Evolutionary conservation across 2,329 filamentous ascomycete species (phyloP).

Genomic region (Trichoderma sp.): DNA sequence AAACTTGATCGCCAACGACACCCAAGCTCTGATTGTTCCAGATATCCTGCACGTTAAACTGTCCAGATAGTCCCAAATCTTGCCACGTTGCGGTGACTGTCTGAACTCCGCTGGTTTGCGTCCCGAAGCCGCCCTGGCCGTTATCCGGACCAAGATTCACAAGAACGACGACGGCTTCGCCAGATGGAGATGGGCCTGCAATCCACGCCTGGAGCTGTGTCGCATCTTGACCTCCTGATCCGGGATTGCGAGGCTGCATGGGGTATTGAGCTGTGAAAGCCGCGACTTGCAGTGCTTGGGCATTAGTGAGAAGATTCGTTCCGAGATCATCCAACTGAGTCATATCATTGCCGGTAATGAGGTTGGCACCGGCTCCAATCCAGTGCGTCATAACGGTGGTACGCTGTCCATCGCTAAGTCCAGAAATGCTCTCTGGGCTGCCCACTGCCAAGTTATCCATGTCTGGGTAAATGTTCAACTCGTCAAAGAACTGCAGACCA

Average conservation of each 20-base stretch:
- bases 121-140: slow-evolving; percentile 23
- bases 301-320: slow-evolving; percentile 20
- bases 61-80: slow-evolving; percentile 19
- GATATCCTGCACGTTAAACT: slow-evolving; percentile 19
- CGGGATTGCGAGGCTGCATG: slow-evolving; percentile 23
- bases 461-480: slow-evolving; percentile 22
- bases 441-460: slow-evolving; percentile 24
- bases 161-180: slow-evolving; percentile 22
- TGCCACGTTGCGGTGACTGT: slow-evolving; percentile 21
- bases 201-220: slow-evolving; percentile 25
- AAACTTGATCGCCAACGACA: neutral
- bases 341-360: slow-evolving; percentile 23
- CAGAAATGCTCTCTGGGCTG: slow-evolving; percentile 21
- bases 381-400: slow-evolving; percentile 25
- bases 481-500: slow-evolving; percentile 19
- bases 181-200: slow-evolving; percentile 18
- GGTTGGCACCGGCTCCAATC: slow-evolving; percentile 24
- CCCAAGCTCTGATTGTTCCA: slow-evolving; percentile 20
- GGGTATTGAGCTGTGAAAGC: slow-evolving; percentile 24
- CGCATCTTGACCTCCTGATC: slow-evolving; percentile 21
- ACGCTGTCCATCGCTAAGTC: slow-evolving; percentile 22
- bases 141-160: slow-evolving; percentile 24
- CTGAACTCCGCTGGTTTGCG: slow-evolving; percentile 14
- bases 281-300: slow-evolving; percentile 19
- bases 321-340: slow-evolving; percentile 21